These are phyloP conservation scores for Circinella umbellata DNA, from an alignment of 371 early-diverging fungal genomes.

Conservation along the genomic window DNA sequence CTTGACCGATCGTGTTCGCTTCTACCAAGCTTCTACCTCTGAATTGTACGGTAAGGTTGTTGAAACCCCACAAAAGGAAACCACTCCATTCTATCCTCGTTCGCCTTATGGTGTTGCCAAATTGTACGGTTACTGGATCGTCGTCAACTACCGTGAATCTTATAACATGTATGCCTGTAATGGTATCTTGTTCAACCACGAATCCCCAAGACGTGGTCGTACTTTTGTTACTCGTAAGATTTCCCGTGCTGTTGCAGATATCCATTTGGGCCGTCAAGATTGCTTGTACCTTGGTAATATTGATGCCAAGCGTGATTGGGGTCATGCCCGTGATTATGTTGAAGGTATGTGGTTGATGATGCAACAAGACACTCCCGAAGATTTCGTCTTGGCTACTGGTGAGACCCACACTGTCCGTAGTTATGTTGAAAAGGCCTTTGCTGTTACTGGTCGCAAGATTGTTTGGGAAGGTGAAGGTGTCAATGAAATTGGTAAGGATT, in stretches of 20 bases:
- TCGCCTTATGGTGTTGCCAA: slow-evolving; percentile 91
- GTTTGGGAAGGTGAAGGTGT: slow-evolving; percentile 82
- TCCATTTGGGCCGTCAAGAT: slow-evolving; percentile 71
- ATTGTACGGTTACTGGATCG: slow-evolving; percentile 85
- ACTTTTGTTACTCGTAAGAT: slow-evolving; percentile 90
- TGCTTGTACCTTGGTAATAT: slow-evolving; percentile 84
- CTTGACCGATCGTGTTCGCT: slow-evolving; percentile 70
- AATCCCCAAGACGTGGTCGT: slow-evolving; percentile 83
- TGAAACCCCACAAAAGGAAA: slow-evolving; percentile 84
- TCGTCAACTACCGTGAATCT: slow-evolving; percentile 84
- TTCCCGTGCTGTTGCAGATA: slow-evolving; percentile 81
- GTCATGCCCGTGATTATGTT: slow-evolving; percentile 86
- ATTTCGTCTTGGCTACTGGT: slow-evolving; percentile 86
- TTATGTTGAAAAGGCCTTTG: slow-evolving; percentile 84
- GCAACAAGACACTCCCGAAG: slow-evolving; percentile 79
- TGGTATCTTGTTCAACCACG: slow-evolving; percentile 89
- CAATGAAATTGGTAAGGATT: slow-evolving; percentile 73
- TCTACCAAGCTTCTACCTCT: slow-evolving; percentile 87
- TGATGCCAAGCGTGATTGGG: slow-evolving; percentile 90
- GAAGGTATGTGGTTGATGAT: slow-evolving; percentile 92
- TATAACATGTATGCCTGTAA: slow-evolving; percentile 86
- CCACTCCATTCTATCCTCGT: slow-evolving; percentile 87
- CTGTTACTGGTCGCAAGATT: slow-evolving; percentile 68
- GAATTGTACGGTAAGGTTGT: slow-evolving; percentile 86
- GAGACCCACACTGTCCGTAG: slow-evolving; percentile 85